phyloP scores from a whole-genome alignment of 306 rosid species.

The Quercus dentata region DNA sequence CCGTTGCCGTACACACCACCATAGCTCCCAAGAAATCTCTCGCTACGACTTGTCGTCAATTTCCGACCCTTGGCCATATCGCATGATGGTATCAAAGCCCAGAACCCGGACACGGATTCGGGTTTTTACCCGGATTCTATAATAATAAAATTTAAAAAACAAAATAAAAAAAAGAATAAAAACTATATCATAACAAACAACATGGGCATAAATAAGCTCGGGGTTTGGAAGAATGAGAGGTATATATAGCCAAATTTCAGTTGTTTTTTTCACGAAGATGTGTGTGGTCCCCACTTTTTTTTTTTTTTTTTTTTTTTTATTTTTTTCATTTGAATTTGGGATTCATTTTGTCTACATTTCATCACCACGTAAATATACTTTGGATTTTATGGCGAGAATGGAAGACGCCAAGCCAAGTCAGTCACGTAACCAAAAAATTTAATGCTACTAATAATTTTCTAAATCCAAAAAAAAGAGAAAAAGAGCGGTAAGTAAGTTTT shows the following conservation, averaged over 20 bases:
- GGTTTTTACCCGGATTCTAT: constrained; percentile 9
- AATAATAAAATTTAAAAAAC: too few relatives aligned
- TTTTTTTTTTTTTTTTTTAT: background rate
- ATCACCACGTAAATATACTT: background rate
- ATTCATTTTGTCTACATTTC: constrained; percentile 69
- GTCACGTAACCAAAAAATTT: background rate
- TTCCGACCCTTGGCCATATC: constrained; percentile 89
- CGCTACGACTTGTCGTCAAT: constrained; percentile 69
- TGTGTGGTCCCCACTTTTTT: background rate
- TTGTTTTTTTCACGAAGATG: too few relatives aligned
- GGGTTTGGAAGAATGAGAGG: constrained; percentile 11
- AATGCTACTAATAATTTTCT: background rate
- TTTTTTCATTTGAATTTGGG: constrained; percentile 86
- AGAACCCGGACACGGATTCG: constrained; percentile 18
- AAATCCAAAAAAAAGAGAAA: background rate
- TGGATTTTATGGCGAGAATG: constrained; percentile 9
- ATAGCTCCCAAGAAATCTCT: constrained; percentile 63
- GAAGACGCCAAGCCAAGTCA: constrained; percentile 10
- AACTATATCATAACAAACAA: background rate
- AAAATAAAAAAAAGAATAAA: background rate
- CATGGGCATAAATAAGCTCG: constrained; percentile 40
- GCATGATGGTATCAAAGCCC: constrained; percentile 27
- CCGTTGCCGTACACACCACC: constrained; percentile 31
- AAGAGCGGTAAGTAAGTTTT: background rate
- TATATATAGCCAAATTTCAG: constrained; percentile 50